Evolutionary conservation across 1,284 basidiomycete genomes (phyloP).

Genomic region (Mycena citricolor): DNA sequence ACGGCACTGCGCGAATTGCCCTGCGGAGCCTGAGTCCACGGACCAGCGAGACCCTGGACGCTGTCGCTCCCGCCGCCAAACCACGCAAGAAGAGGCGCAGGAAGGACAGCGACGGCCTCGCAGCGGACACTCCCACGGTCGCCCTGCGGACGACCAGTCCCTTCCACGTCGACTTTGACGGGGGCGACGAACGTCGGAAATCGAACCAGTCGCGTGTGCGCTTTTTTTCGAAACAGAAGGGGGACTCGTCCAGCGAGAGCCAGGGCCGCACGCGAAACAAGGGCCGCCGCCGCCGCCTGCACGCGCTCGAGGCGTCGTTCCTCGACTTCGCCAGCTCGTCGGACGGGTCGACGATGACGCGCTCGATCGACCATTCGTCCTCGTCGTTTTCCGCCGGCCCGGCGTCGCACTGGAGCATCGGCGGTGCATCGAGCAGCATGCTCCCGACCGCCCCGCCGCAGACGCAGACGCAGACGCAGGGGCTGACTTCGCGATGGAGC

Average conservation of each 20-base stretch:
- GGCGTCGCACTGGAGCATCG: slow-evolving; percentile 21
- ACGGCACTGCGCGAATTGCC: slow-evolving; percentile 34
- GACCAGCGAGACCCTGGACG: slow-evolving; percentile 32
- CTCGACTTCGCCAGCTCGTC: slow-evolving; percentile 56
- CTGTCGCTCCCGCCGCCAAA: slow-evolving; percentile 18
- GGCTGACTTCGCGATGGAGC: slow-evolving; percentile 37
- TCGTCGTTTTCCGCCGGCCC: slow-evolving; percentile 8
- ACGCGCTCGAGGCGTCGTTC: slow-evolving; percentile 46
- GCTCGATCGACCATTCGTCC: slow-evolving; percentile 23
- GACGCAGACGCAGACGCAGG: slow-evolving; percentile 25
- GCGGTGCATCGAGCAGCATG: slow-evolving; percentile 12
- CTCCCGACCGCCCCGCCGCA: slow-evolving; percentile 13
- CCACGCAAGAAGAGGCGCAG: slow-evolving; percentile 12
- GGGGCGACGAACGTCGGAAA: slow-evolving; percentile 9
- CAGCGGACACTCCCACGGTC: slow-evolving; percentile 15
- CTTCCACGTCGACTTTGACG: slow-evolving; percentile 43
- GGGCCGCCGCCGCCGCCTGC: slow-evolving; percentile 9
- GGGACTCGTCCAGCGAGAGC: slow-evolving; percentile 7
- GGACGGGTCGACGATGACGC: slow-evolving; percentile 39
- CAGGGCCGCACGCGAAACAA: slow-evolving; percentile 3
- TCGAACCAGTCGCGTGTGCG: slow-evolving; percentile 25
- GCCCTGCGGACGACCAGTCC: slow-evolving; percentile 41
- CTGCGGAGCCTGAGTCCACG: slow-evolving; percentile 42
- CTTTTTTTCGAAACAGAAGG: slow-evolving; percentile 14
- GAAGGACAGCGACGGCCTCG: slow-evolving; percentile 6